phyloP scores from a whole-genome alignment of 805 yeast species.

The Candida fluviatilis region DNA sequence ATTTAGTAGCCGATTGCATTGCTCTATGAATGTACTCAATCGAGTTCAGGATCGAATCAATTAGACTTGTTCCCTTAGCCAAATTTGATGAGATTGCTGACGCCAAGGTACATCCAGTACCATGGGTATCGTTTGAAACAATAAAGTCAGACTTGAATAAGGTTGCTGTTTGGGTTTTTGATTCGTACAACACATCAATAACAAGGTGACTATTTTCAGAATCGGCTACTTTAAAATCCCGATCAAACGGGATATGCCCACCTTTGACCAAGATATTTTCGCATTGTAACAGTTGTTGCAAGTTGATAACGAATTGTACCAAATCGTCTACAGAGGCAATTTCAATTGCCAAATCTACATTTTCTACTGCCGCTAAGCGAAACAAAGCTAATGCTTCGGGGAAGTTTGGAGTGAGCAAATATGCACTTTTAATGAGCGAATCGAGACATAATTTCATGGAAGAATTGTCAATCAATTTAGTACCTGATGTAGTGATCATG shows the following conservation, averaged over 20 bases:
- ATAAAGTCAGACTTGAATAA: conserved; percentile 45
- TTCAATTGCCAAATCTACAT: conserved; percentile 9
- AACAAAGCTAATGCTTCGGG: conserved; percentile 55
- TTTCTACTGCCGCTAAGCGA: conserved; percentile 24
- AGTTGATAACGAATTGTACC: conserved; percentile 15
- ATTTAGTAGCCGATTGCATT: conserved; percentile 40
- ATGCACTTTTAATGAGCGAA: conserved; percentile 47
- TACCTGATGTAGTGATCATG: conserved; percentile 78
- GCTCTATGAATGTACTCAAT: conserved; percentile 67
- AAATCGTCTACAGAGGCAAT: conserved; percentile 33
- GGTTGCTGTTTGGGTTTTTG: conserved; percentile 28
- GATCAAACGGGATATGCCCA: conserved; percentile 60
- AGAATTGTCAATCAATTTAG: conserved; percentile 45
- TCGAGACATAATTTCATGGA: conserved; percentile 43
- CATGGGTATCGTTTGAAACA: conserved; percentile 63
- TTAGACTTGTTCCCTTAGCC: conserved; percentile 49
- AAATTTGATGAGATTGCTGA: conserved; percentile 75
- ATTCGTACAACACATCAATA: conserved; percentile 52
- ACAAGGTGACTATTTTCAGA: conserved; percentile 18
- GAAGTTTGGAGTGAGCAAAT: conserved; percentile 70
- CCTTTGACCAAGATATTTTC: conserved; percentile 68
- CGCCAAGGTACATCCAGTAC: conserved; percentile 87
- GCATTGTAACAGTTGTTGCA: conserved; percentile 34
- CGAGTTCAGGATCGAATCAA: conserved; percentile 50
- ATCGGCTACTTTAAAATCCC: not conserved